Base-by-base conservation (phyloP, 768 basidiomycete species). In the Omphalotus guepiniiformis region DNA sequence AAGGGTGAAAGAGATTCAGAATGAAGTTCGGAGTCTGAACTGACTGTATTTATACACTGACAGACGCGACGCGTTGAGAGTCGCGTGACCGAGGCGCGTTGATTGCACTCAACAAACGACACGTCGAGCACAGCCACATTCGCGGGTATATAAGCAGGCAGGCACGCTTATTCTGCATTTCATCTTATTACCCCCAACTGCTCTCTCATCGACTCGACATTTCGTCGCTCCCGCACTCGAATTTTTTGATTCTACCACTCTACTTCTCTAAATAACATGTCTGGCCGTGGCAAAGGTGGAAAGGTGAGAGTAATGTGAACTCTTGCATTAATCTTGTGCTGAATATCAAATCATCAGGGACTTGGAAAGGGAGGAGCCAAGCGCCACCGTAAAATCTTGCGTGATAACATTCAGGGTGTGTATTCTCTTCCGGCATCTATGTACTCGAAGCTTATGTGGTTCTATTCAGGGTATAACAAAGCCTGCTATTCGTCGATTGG, bases 211-310 rank as follows among this genome's bases (percentile, higher is more conserved):
- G 4, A 34, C n/a, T n/a, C 13, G 29, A 19, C 8, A 9, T 39
- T 25, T n/a, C 2, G 3, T n/a, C 16, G 28, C 11, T 13, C 26
- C 48, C 25, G 27, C 5, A 32, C 44, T n/a, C 13, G 29, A 39
- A 34, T 48, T 40, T 32, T 27, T 39, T n/a, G n/a, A n/a, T n/a
- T n/a, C n/a, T n/a, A n/a, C n/a, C 32, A 21, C 42, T 49, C 15
- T 4, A 7, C 25, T 38, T 6, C 15, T 19, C 30, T 53, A 19
- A 25, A 39, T 36, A 60, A 48, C 63, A 83, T 89, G 86, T 88
- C 87, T 70, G 88, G 88, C 68, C 86, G 88, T 63, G 88, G 88
- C 63, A 90, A 89, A 75, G 81, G 86, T 65, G 86, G 86, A 64
- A 88, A 88, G 74, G 77, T 74, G 46, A 21, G 47, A 41, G 2